Conservation (phyloP, 1,284 basidiomycete genomes). For the Ustilago lituana region DNA sequence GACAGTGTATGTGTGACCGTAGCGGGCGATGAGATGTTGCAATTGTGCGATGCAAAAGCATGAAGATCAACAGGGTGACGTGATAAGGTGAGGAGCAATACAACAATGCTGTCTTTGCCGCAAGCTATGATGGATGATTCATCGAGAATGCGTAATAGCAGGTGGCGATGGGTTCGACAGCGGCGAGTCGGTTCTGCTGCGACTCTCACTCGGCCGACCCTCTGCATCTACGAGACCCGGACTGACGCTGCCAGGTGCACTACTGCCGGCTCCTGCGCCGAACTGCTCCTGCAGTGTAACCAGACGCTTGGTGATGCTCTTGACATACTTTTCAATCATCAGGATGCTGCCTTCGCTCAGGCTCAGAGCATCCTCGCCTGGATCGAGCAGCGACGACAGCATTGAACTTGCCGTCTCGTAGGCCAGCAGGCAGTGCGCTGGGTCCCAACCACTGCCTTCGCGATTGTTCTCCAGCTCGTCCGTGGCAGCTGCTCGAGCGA, state of each 20-base stretch:
- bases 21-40: not conserved
- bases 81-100: too few relatives aligned
- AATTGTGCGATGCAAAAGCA: slow-evolving; percentile 4
- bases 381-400: slow-evolving; percentile 88
- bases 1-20: not conserved
- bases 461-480: slow-evolving; percentile 78
- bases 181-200: slow-evolving; percentile 27
- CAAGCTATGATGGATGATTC: not conserved
- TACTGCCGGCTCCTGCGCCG: slow-evolving; percentile 5
- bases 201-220: slow-evolving; percentile 19
- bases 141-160: slow-evolving; percentile 11
- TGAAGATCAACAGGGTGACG: not conserved
- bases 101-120: too few relatives aligned
- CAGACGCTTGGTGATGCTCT: slow-evolving; percentile 61
- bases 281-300: slow-evolving; percentile 47
- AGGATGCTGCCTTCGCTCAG: slow-evolving; percentile 54
- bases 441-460: slow-evolving; percentile 74
- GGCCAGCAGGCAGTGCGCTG: slow-evolving; percentile 81
- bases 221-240: slow-evolving; percentile 17
- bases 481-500: slow-evolving; percentile 85
- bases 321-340: slow-evolving; percentile 63
- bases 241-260: slow-evolving; percentile 7
- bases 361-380: slow-evolving; percentile 76
- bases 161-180: slow-evolving; percentile 20
- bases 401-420: slow-evolving; percentile 96